Base-by-base conservation (phyloP, 2,329 filamentous ascomycete species). In the Acrodontium crateriforme region DNA sequence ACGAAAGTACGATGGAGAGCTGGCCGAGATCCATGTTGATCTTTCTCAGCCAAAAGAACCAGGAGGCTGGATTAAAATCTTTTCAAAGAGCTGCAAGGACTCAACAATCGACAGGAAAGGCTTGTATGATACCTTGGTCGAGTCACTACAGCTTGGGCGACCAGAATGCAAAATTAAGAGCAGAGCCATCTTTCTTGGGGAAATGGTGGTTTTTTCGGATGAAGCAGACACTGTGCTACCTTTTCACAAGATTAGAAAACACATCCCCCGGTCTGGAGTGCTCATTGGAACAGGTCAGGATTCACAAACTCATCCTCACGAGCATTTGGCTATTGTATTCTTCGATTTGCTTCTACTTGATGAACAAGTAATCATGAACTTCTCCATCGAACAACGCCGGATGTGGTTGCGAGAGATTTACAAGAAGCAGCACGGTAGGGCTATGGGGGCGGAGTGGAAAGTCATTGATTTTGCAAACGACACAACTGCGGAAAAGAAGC, bases 1-100 rank as follows among this genome's bases (percentile, higher is more conserved):
- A 50, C 65, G 74, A 28, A 92, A 92, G 48, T 71, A 91, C 36
- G 83, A 92, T 43, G 83, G 9, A 6, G 84, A 93, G 52, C 93
- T 89, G 40, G 91, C 81, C 41, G 84, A 93, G 50, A 72, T 93
- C 16, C 84, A 93, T 44, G 60, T 93, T 20, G 73, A 91, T 45
- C 56, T 80, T 5, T 58, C 59, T 6, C 71, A 67, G 27, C 56
- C 57, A 9, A 9, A 24, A 5, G 25, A 37, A 14, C 39, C 38
- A 5, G 25, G 47, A 32, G 47, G 65, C 1, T 67, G 63, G 25
- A 71, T 92, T 16, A 75, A 78, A 37, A 87, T 93, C 16, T 93
- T 89, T 48, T 91, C 83, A 7, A 94, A 93, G 49, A 89, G 82
- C 44, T 82, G 84, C 32, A 91, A 89, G 48, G 81, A 93, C 40